A percentile compares a stretch with the other conserved stretches of the same genome.
phyloP scores from a whole-genome alignment of 177 flowering plant genomes.

The Vitis hybrid region DNA sequence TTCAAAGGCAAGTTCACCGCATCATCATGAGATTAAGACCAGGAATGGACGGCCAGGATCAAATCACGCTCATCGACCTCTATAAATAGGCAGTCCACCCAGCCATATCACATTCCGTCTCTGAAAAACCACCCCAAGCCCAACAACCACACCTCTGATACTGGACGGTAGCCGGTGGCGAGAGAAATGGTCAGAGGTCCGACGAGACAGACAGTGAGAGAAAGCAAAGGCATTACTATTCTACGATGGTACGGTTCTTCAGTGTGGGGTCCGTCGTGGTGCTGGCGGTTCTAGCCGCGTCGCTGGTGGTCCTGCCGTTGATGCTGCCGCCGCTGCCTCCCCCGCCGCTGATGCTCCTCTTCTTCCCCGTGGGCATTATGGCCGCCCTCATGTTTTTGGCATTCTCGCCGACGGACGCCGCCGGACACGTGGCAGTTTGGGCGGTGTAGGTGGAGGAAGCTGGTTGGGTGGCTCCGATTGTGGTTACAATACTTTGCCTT shows the following conservation, averaged over 20 bases:
- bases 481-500: neutral
- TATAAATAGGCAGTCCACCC: too few species aligned
- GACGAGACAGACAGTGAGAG: too few species aligned
- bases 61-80: too few species aligned
- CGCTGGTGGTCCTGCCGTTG: slow-evolving; percentile 37
- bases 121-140: too few species aligned
- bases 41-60: too few species aligned
- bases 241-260: slow-evolving; percentile 10
- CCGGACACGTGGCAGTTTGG: slow-evolving; percentile 16
- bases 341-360: slow-evolving; percentile 42
- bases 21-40: too few species aligned
- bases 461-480: neutral
- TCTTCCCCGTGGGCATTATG: slow-evolving; percentile 48
- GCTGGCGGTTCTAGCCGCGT: slow-evolving; percentile 28
- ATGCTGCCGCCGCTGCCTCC: slow-evolving; percentile 45
- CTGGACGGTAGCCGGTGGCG: too few species aligned
- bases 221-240: too few species aligned
- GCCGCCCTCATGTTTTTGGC: slow-evolving; percentile 44
- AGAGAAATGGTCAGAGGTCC: too few species aligned
- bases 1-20: too few species aligned
- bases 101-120: too few species aligned
- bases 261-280: slow-evolving; percentile 18
- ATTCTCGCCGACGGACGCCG: slow-evolving; percentile 27
- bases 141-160: too few species aligned
- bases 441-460: slow-evolving; percentile 2